Evolutionary conservation across 352 stramenopile species (phyloP).

Genomic region (Globisporangium orthogonon): DNA sequence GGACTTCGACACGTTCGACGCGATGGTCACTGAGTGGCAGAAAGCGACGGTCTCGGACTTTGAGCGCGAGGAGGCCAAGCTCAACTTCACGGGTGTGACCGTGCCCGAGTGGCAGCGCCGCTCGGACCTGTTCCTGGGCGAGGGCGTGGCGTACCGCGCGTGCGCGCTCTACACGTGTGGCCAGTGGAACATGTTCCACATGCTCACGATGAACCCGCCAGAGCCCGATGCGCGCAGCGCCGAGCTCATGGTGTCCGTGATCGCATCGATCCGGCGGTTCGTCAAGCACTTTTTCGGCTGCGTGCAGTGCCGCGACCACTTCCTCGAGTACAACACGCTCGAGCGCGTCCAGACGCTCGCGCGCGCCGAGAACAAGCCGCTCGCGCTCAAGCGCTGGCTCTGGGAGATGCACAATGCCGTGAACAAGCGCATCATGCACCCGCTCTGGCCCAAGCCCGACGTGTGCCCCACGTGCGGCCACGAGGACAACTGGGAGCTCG

Average conservation of each 20-base stretch:
- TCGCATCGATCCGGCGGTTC: slow-evolving; percentile 72
- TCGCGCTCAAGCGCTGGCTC: slow-evolving; percentile 66
- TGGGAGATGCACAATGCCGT: slow-evolving; percentile 85
- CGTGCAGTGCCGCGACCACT: slow-evolving; percentile 71
- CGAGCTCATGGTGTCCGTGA: slow-evolving; percentile 61
- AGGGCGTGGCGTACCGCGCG: slow-evolving; percentile 56
- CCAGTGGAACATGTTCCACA: slow-evolving; percentile 87
- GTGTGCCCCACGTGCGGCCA: slow-evolving; percentile 63
- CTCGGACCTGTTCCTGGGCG: slow-evolving; percentile 53
- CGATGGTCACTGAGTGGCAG: slow-evolving; percentile 58
- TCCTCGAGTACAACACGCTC: slow-evolving; percentile 68
- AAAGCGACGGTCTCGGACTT: slow-evolving; percentile 41
- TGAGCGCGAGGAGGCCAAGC: slow-evolving; percentile 41
- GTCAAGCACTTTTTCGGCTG: slow-evolving; percentile 86
- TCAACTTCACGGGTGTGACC: slow-evolving; percentile 33
- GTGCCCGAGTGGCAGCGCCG: slow-evolving; percentile 67
- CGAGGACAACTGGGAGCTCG: slow-evolving; percentile 48
- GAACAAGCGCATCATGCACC: slow-evolving; percentile 71
- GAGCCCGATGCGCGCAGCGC: slow-evolving; percentile 26
- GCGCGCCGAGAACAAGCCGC: slow-evolving; percentile 59
- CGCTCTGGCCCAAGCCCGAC: slow-evolving; percentile 69
- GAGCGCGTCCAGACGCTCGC: slow-evolving; percentile 58
- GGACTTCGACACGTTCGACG: slow-evolving; percentile 69
- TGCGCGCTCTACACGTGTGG: slow-evolving; percentile 79
- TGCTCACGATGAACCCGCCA: slow-evolving; percentile 70